Evolutionary conservation across 2,329 filamentous ascomycete genomes (phyloP), one percentile per base, ranked within the genome.

Genomic region (Colletotrichum sp.): DNA sequence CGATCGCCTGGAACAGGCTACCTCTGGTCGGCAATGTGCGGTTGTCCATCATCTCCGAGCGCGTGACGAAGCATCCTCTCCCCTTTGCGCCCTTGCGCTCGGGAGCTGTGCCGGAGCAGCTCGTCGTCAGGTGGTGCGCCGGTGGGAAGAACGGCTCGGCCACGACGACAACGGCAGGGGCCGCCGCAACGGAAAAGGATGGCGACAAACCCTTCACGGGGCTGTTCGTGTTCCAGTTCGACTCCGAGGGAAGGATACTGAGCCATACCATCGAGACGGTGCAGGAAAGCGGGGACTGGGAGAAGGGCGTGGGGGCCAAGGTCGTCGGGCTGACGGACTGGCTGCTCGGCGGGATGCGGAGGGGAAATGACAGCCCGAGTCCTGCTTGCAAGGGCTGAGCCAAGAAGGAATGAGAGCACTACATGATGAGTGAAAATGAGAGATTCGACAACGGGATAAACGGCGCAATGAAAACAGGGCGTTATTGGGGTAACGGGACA

Each of bases 191-290:
- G 24, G 82, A 80, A 5, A 84, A 81, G 6, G 90, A 91, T 72
- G 90, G 91, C 66, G 91, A 91, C 76, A 93, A 94, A 81, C 94
- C 96, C 81, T 99, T 99, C 80, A 95, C 93, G 2, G 97, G 97
- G 0, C 85, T 99, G 13, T 99, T 99, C 85, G 93, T 98, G 75
- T 99, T 99, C 83, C 95, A 98, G 78, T 99, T 99, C 83, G 97
- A 99, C 82, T 89, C 92, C 63, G 91, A 98, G 80, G 97, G 97
- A 2, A 90, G 95, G 78, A 92, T 99, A 43, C 85, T 94, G 64
- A 95, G 92, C 79, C 97, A 99, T 84, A 98, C 95, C 0, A 99
- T 99, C 81, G 97, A 99, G 85, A 95, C 98, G 85, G 94, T 95
- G 2, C 94, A 98, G 80, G 93, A 97, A 80, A 93, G 93, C 18